Conservation (phyloP, 768 basidiomycete genomes). For the Nidularia pulvinata region DNA sequence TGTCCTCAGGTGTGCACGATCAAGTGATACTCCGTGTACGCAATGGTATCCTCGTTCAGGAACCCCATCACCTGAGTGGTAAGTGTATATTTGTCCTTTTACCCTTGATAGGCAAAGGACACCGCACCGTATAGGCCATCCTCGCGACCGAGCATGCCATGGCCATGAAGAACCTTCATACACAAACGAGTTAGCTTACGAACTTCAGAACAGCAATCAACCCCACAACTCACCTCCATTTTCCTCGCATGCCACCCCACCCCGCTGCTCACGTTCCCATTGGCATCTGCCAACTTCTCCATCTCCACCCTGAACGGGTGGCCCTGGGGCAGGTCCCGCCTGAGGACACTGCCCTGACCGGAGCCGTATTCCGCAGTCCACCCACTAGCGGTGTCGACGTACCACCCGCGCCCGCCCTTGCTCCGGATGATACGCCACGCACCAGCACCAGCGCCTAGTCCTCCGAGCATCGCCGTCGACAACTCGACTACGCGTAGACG, state of each 20-base stretch:
- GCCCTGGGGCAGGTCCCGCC: slow-evolving; percentile 52
- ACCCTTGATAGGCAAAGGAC: slow-evolving; percentile 94
- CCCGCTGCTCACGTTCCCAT: slow-evolving; percentile 88
- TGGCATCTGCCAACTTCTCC: slow-evolving; percentile 71
- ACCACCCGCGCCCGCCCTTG: slow-evolving; percentile 96
- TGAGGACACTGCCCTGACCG: slow-evolving; percentile 43
- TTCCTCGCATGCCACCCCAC: slow-evolving; percentile 97
- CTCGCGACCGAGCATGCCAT: slow-evolving; percentile 90
- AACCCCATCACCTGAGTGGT: neutral
- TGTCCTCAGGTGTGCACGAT: neutral
- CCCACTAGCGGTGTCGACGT: slow-evolving; percentile 84
- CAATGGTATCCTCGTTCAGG: neutral
- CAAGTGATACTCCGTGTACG: neutral
- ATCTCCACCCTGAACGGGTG: slow-evolving; percentile 77
- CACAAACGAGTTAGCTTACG: neutral
- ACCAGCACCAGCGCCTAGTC: slow-evolving; percentile 77
- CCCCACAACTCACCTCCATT: slow-evolving; percentile 70
- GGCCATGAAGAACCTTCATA: slow-evolving; percentile 75
- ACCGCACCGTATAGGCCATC: slow-evolving; percentile 95
- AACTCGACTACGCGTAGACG: slow-evolving; percentile 88
- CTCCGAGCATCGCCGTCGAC: slow-evolving; percentile 65
- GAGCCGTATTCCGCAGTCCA: slow-evolving; percentile 59
- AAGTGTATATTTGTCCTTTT: slow-evolving; percentile 9
- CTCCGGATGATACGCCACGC: slow-evolving; percentile 90
- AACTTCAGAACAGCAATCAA: neutral